Base-by-base conservation (phyloP, 306 rosid species). In the Sicyos edulis region DNA sequence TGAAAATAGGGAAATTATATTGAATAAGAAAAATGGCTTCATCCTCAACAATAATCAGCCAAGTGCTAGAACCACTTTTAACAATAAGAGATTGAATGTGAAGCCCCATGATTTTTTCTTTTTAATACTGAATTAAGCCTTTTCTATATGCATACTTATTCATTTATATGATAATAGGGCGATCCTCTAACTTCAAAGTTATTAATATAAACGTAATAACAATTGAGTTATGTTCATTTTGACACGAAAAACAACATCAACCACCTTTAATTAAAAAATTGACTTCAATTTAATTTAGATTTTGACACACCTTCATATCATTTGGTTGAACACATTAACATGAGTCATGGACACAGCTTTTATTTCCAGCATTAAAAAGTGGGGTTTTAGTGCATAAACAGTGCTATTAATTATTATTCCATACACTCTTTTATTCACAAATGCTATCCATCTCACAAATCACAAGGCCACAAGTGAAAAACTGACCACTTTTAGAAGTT, bases 371-470 rank as follows among this genome's bases (percentile, higher is more conserved):
- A 37, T 26, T n/a, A 40, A 49, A 16, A 24, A 59, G 65, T 59
- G 44, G 42, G 1, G 42, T 12, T 26, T 59, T 59, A 59, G 65
- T 26, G 44, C 42, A 24, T 13, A 11, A 57, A 57, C 37, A 10
- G 37, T 57, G 63, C 32, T 26, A 26, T 3, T 26, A 26, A 26
- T 26, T 26, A 26, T 26, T 26, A 26, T 26, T 26, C n/a, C n/a
- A n/a, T 26, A 26, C 3, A 26, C 32, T 26, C 32, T 26, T 37
- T 15, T 62, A 13, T 34, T 62, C 21, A 20, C 13, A 62, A 62
- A 29, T 62, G 68, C 68, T 62, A 29, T 62, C 68, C 68, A 62
- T n/a, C 68, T 62, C 68, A 62, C 17, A 62, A 34, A 40, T 62
- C 47, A 61, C 67, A 61, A 61, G 44, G 47, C 37, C 67, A 32